These are phyloP conservation scores for Multifurca ochricompacta DNA, from an alignment of 768 basidiomycete species.

Conservation along the genomic window DNA sequence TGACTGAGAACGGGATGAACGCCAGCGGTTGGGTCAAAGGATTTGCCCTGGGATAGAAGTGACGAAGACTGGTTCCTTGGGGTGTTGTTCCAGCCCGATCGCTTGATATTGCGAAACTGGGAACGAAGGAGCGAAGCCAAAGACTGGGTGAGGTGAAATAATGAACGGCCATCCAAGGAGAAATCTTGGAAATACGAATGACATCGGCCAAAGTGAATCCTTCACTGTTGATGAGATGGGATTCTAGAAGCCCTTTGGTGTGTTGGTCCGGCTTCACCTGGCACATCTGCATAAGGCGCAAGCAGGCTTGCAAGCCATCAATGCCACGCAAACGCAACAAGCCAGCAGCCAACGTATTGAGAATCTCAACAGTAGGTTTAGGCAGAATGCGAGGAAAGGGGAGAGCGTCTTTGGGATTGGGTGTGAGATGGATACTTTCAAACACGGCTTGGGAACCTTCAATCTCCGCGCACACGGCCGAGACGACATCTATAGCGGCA, in stretches of 20 bases:
- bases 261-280: conserved; percentile 43
- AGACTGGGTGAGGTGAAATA: conserved; percentile 50
- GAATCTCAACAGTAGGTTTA: conserved; percentile 33
- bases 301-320: conserved; percentile 36
- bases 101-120: conserved; percentile 27
- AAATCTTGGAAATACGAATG: conserved; percentile 40
- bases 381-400: conserved; percentile 15
- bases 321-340: conserved; percentile 44
- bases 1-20: conserved; percentile 31
- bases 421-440: background rate
- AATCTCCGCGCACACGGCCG: conserved; percentile 1
- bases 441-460: conserved; percentile 1
- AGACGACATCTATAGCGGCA: conserved; percentile 8
- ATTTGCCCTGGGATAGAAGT: background rate
- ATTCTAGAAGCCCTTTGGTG: conserved; percentile 50
- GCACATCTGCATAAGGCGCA: conserved; percentile 48
- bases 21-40: conserved; percentile 46
- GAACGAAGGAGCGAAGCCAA: conserved; percentile 44
- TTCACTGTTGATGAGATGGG: conserved; percentile 40
- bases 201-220: conserved; percentile 39
- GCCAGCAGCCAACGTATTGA: conserved; percentile 55
- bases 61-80: conserved; percentile 21
- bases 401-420: background rate
- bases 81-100: conserved; percentile 29
- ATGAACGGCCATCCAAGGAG: conserved; percentile 37